These are phyloP conservation scores for Lavandula angustifolia DNA, from an alignment of 257 asterid species.

Conservation along the genomic window DNA sequence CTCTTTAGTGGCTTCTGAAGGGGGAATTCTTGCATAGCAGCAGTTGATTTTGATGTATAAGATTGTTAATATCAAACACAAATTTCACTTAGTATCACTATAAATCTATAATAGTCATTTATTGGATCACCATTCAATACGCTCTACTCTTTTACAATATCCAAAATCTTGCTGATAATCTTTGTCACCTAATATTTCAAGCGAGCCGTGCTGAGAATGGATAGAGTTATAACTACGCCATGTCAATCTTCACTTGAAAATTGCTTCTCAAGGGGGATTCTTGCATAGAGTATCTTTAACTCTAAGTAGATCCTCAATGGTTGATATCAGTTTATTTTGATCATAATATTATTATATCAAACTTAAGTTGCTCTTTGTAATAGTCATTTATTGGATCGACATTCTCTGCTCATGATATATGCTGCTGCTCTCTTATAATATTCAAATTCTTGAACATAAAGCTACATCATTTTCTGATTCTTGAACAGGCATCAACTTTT, in stretches of 20 bases:
- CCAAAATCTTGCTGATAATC: background rate
- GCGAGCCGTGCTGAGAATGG: too few relatives aligned
- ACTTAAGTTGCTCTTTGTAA: background rate
- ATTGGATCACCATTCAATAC: background rate
- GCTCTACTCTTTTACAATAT: background rate
- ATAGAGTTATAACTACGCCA: too few relatives aligned
- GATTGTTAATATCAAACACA: background rate
- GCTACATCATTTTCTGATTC: background rate
- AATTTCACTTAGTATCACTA: background rate
- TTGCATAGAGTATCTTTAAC: background rate
- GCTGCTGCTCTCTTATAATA: too few relatives aligned
- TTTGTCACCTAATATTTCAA: too few relatives aligned
- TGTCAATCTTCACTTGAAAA: too few relatives aligned
- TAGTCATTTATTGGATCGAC: background rate
- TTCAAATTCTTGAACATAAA: too few relatives aligned
- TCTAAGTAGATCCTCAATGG: background rate
- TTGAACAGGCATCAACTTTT: too few relatives aligned
- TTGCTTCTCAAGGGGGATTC: background rate
- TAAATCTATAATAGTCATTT: background rate
- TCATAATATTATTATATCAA: too few relatives aligned
- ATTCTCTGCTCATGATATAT: background rate
- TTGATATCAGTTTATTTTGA: background rate
- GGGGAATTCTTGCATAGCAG: conserved; percentile 11
- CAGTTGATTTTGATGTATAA: background rate
- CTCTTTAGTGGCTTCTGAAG: background rate